phyloP scores from a whole-genome alignment of 495 filamentous ascomycete species.

The Neurospora hispaniola region DNA sequence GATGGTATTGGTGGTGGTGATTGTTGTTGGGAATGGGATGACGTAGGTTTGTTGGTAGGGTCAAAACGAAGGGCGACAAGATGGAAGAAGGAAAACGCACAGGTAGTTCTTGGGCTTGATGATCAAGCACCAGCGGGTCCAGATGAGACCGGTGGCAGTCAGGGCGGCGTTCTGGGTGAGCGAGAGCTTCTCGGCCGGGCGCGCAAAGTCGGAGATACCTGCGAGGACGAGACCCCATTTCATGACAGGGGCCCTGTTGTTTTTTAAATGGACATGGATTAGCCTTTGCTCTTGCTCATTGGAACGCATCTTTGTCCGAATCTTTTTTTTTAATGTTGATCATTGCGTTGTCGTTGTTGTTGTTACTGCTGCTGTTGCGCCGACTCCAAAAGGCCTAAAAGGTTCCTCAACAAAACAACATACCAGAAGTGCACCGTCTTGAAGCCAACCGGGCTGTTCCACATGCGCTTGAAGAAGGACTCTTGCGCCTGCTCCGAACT shows the following conservation, averaged over 20 bases:
- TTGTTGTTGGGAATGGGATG: background rate
- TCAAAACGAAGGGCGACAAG: slow-evolving; percentile 1
- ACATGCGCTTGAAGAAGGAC: slow-evolving; percentile 60
- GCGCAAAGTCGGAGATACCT: slow-evolving; percentile 81
- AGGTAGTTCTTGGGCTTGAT: slow-evolving; percentile 88
- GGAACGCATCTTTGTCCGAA: background rate
- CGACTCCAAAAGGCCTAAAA: too few species aligned
- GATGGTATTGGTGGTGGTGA: background rate
- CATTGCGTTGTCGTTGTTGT: too few species aligned
- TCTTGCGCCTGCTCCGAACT: slow-evolving; percentile 35
- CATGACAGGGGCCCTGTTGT: slow-evolving; percentile 80
- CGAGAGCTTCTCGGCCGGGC: slow-evolving; percentile 86
- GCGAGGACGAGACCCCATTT: slow-evolving; percentile 94
- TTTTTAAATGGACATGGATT: background rate
- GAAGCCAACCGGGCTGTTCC: slow-evolving; percentile 76
- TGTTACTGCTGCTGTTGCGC: too few species aligned
- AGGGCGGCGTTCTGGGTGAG: slow-evolving; percentile 84
- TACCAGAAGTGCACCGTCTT: slow-evolving; percentile 99
- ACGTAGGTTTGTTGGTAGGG: background rate
- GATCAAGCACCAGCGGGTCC: slow-evolving; percentile 97
- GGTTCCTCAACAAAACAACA: background rate
- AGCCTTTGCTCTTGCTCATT: background rate
- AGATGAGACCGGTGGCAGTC: slow-evolving; percentile 83
- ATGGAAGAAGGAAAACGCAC: slow-evolving; percentile 35
- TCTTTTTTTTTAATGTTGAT: too few species aligned